Evolutionary conservation across 805 yeast species (phyloP).

Genomic region (Metschnikowia anglica): DNA sequence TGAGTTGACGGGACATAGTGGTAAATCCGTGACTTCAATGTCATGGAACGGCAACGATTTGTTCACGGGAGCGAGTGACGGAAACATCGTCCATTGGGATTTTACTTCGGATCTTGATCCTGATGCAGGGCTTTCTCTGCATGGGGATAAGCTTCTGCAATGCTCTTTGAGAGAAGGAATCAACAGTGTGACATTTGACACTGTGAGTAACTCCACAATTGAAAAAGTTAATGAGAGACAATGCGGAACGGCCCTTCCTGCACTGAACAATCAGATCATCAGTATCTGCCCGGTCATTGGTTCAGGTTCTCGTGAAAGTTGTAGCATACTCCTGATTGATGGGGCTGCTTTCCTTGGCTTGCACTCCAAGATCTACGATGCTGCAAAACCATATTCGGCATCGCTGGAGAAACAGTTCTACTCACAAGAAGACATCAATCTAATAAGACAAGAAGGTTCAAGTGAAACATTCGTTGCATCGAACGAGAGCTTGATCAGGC

Average conservation of each 20-base stretch:
- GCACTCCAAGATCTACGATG: conserved; percentile 45
- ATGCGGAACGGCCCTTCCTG: conserved; percentile 64
- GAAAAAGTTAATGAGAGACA: conserved; percentile 42
- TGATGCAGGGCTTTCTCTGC: conserved; percentile 14
- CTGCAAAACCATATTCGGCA: conserved; percentile 18
- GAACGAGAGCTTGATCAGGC: conserved; percentile 7
- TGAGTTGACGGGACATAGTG: conserved; percentile 54
- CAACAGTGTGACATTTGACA: conserved; percentile 39
- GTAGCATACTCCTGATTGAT: conserved; percentile 52
- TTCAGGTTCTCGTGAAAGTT: conserved; percentile 23
- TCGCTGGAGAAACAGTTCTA: conserved; percentile 22
- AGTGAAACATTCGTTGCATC: conserved; percentile 16
- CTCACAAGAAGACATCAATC: conserved; percentile 27
- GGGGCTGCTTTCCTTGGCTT: conserved; percentile 54
- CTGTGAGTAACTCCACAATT: conserved; percentile 32
- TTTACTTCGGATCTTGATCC: conserved; percentile 30
- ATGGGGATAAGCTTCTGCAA: conserved; percentile 16
- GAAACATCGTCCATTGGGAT: conserved; percentile 69
- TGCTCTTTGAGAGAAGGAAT: conserved; percentile 52
- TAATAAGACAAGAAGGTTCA: conserved; percentile 12
- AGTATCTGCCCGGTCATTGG: conserved; percentile 39
- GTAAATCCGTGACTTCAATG: conserved; percentile 48
- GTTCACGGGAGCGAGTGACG: conserved; percentile 62
- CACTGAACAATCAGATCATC: conserved; percentile 51
- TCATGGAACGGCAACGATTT: conserved; percentile 60